A percentile compares a stretch with the other conserved stretches of the same genome.
Conservation (phyloP, 2,329 filamentous ascomycete genomes). For the Aureobasidium sp. region DNA sequence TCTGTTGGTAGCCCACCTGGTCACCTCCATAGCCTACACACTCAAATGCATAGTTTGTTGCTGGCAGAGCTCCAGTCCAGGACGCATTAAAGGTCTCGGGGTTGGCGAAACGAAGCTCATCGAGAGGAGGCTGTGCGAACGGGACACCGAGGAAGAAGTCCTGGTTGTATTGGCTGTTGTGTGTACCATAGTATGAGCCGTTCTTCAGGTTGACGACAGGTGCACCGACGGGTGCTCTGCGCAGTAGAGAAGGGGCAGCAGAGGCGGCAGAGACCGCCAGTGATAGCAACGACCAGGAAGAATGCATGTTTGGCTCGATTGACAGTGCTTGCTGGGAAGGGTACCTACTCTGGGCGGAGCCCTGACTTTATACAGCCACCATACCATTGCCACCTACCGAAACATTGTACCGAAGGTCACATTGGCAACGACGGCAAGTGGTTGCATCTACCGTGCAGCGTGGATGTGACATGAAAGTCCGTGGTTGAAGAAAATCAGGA, state of each 20-base stretch:
- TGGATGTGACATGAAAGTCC: background rate
- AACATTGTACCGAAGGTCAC: background rate
- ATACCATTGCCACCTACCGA: background rate
- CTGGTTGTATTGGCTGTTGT: conserved; percentile 33
- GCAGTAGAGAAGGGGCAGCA: background rate
- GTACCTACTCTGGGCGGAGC: background rate
- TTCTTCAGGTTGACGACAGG: conserved; percentile 37
- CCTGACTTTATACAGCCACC: background rate
- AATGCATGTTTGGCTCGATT: conserved; percentile 9
- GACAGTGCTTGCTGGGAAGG: background rate
- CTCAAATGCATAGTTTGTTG: conserved; percentile 31
- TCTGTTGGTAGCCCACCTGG: conserved; percentile 24
- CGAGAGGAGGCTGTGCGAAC: conserved; percentile 23
- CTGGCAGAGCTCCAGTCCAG: conserved; percentile 32
- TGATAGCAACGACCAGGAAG: conserved; percentile 6
- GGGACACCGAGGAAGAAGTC: conserved; percentile 36
- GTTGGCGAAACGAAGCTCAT: conserved; percentile 20
- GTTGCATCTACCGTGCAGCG: conserved; percentile 3
- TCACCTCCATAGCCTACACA: conserved; percentile 31
- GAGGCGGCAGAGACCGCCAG: conserved; percentile 6
- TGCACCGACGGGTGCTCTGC: conserved; percentile 9
- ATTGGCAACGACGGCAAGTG: background rate
- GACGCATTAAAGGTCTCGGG: conserved; percentile 22
- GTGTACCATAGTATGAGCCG: conserved; percentile 36
- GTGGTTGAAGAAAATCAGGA: background rate